Base-by-base conservation (phyloP, 306 rosid species). In the Mimosa bimucronata region DNA sequence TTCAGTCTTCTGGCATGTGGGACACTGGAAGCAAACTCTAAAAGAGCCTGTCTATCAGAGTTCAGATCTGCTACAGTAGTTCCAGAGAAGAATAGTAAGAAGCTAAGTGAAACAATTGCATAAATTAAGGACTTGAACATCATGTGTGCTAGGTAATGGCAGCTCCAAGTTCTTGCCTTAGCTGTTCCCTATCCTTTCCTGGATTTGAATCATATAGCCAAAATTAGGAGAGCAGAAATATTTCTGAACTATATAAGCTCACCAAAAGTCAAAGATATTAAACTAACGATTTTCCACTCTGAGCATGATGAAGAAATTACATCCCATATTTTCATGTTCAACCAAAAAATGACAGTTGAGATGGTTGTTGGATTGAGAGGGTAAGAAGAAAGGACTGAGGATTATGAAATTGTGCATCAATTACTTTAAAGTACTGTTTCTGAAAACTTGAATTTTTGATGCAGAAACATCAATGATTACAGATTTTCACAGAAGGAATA, bases 31-130 rank as follows among this genome's bases (percentile, higher is more conserved):
- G 89, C 77, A 87, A 92, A 89, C 66, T 85, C 84, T 73, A 88
- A 82, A 44, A 92, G 97, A 74, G 89, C 92, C 80, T 92, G 83
- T 72, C 41, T 67, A 14, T 92, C 97, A 4, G 97, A 91, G 65
- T 88, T 83, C 79, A 92, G 86, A 77, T 91, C 92, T 74, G 91
- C 81, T 66, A 77, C 67, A 60, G 77, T 76, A 14, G 60, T 64
- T 72, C 79, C 65, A 48, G 73, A 66, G 81, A 83, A 73, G 66
- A 52, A 76, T 1, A 67, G 68, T 41, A n/a, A 5, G 11, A 58
- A 69, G 77, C 81, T 41, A 58, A 90, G 66, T 64, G 82, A 81
- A 81, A 82, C 37, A 65, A 88, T 62, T 37, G 80, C 73, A 79
- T 55, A 73, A 83, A 77, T 72, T 53, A 82, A 86, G 57, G 76